phyloP scores from a whole-genome alignment of 2,329 filamentous ascomycete genomes.

The Penicillium sp. region DNA sequence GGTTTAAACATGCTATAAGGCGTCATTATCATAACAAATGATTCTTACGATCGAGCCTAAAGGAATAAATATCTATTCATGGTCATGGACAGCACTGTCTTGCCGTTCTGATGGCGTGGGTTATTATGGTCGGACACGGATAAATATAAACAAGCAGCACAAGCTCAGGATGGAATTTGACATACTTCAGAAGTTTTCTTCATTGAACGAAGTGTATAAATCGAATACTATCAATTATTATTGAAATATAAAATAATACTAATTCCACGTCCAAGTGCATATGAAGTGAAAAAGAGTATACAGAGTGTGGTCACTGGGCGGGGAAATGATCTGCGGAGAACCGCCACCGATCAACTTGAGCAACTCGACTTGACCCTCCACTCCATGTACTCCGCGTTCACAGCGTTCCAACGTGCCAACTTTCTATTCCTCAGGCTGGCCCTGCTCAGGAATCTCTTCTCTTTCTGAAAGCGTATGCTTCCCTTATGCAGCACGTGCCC shows the following conservation, averaged over 20 bases:
- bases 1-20: too few relatives aligned
- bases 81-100: too few relatives aligned
- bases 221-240: background rate
- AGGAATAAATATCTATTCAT: too few relatives aligned
- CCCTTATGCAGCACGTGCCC: conserved; percentile 13
- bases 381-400: conserved; percentile 4
- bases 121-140: background rate
- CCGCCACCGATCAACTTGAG: conserved; percentile 14
- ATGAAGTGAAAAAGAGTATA: background rate
- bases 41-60: too few relatives aligned
- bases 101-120: background rate
- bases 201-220: too few relatives aligned
- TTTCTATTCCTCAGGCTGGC: conserved; percentile 31
- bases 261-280: background rate
- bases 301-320: conserved; percentile 1
- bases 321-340: conserved; percentile 15
- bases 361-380: conserved; percentile 5
- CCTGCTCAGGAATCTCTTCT: conserved; percentile 20
- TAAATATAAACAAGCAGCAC: background rate
- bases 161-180: too few relatives aligned
- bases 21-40: too few relatives aligned
- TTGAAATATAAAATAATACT: too few relatives aligned
- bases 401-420: conserved; percentile 1
- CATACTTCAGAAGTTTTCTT: too few relatives aligned
- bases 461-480: conserved; percentile 5